Conservation (phyloP, 306 rosid genomes). For the Rosa rugosa region DNA sequence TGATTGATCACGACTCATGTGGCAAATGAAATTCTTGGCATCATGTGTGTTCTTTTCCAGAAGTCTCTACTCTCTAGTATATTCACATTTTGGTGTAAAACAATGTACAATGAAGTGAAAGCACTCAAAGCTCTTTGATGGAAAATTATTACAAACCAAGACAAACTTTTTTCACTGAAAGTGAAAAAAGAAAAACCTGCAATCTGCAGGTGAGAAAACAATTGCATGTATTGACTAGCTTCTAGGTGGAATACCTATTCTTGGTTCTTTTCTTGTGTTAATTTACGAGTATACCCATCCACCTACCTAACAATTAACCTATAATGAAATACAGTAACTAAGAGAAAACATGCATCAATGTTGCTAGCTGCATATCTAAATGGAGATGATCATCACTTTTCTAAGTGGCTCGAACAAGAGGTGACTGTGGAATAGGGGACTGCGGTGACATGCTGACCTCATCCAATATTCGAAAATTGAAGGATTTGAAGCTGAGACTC, state of each 20-base stretch:
- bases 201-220: background rate
- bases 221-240: background rate
- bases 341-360: background rate
- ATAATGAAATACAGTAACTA: background rate
- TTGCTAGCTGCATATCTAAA: background rate
- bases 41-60: background rate
- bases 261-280: background rate
- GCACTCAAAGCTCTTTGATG: background rate
- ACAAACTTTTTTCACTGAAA: background rate
- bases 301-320: background rate
- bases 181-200: constrained; percentile 16
- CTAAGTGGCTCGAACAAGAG: constrained; percentile 57
- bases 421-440: constrained; percentile 66
- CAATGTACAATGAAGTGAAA: background rate
- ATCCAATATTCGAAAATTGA: constrained; percentile 30
- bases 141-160: constrained; percentile 16
- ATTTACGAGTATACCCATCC: background rate
- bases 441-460: constrained; percentile 66
- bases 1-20: background rate
- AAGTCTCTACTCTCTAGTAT: background rate
- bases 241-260: background rate
- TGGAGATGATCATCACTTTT: background rate
- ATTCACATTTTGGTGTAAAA: background rate
- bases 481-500: constrained; percentile 37
- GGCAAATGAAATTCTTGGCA: background rate